Percentiles rank a stretch among this genome's conserved stretches.
Evolutionary conservation across 2,329 filamentous ascomycete genomes (phyloP).

Genomic region (Cladosporium oxysporum): DNA sequence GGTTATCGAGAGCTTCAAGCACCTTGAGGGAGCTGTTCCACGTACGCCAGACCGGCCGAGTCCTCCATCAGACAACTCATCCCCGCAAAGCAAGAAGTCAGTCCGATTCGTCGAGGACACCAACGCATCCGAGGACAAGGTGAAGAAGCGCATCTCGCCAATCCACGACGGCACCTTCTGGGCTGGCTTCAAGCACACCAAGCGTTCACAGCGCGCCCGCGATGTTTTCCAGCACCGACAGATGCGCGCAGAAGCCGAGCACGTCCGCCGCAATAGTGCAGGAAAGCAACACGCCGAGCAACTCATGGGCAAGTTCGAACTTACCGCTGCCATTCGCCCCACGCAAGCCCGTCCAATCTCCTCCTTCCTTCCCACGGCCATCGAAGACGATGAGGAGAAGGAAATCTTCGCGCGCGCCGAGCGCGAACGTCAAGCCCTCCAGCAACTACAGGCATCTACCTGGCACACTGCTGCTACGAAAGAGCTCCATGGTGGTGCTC

Average conservation of each 20-base stretch:
- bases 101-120: slow-evolving; percentile 61
- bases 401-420: slow-evolving; percentile 51
- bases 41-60: slow-evolving; percentile 34
- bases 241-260: slow-evolving; percentile 83
- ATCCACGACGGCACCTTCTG: slow-evolving; percentile 67
- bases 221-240: slow-evolving; percentile 86
- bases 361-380: slow-evolving; percentile 41
- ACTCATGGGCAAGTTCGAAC: slow-evolving; percentile 80
- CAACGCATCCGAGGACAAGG: slow-evolving; percentile 25
- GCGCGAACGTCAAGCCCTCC: slow-evolving; percentile 77
- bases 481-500: slow-evolving; percentile 60
- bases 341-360: slow-evolving; percentile 48
- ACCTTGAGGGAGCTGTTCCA: slow-evolving; percentile 34
- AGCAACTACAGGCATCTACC: slow-evolving; percentile 63
- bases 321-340: slow-evolving; percentile 55
- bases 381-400: slow-evolving; percentile 40
- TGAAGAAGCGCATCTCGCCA: slow-evolving; percentile 34
- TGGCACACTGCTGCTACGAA: slow-evolving; percentile 66
- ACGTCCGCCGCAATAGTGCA: slow-evolving; percentile 76
- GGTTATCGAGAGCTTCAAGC: slow-evolving; percentile 33
- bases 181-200: slow-evolving; percentile 65
- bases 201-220: slow-evolving; percentile 60
- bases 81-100: slow-evolving; percentile 63
- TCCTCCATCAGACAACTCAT: slow-evolving; percentile 29
- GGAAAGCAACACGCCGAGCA: slow-evolving; percentile 74